Conservation (phyloP, 441 rosid genomes). For the Adansonia grandidieri region DNA sequence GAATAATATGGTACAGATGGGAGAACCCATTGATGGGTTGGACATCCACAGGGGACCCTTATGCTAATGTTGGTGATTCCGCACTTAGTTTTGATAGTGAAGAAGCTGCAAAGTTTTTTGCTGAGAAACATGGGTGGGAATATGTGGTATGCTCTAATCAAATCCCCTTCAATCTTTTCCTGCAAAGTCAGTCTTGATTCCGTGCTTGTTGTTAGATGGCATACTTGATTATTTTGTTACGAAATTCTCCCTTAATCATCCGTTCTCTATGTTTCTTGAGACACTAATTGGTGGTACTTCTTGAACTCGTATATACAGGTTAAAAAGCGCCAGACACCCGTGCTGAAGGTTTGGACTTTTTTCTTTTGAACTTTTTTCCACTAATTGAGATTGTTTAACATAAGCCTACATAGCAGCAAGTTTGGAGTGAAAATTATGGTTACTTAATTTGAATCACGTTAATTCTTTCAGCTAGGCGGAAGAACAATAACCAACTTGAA, state of each 20-base stretch:
- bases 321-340: constrained; percentile 71
- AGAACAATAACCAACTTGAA: not conserved
- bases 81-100: constrained; percentile 68
- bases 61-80: constrained; percentile 91
- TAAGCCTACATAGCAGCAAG: not conserved
- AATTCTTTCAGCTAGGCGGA: not conserved
- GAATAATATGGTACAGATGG: constrained; percentile 56
- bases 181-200: not conserved
- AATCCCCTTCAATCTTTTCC: not conserved
- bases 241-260: not conserved
- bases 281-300: constrained; percentile 18
- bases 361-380: not conserved
- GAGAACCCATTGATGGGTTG: constrained; percentile 99
- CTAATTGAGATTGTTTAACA: not conserved
- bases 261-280: not conserved
- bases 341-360: constrained; percentile 65
- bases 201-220: not conserved
- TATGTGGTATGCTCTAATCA: constrained; percentile 52
- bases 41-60: constrained; percentile 96
- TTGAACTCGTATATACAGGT: constrained; percentile 54
- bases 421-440: not conserved
- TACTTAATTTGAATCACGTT: constrained; percentile 1
- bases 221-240: not conserved
- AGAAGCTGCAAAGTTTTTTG: constrained; percentile 81
- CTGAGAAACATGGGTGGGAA: constrained; percentile 89